These are phyloP conservation scores for Leccinum griseonigrum DNA, from an alignment of 1,284 basidiomycete genomes.

Conservation along the genomic window DNA sequence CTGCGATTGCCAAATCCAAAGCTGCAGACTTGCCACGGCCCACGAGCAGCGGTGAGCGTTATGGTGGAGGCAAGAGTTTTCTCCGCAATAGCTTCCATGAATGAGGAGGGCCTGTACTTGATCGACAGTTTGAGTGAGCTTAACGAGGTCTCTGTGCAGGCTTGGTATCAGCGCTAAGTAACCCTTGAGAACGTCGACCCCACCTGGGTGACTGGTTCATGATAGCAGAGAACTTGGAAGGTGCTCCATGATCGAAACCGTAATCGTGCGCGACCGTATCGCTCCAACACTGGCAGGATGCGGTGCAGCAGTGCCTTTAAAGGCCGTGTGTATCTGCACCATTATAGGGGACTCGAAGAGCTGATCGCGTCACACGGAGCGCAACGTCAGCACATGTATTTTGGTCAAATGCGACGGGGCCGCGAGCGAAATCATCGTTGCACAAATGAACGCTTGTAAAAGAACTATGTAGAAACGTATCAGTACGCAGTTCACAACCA, in stretches of 20 bases:
- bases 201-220: too few relatives aligned
- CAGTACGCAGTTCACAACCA: neutral
- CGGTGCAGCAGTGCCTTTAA: too few relatives aligned
- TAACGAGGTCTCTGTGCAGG: conserved; percentile 26
- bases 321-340: too few relatives aligned
- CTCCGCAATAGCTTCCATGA: conserved; percentile 88
- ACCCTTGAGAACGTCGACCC: too few relatives aligned
- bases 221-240: too few relatives aligned
- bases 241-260: too few relatives aligned
- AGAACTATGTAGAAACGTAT: conserved; percentile 45
- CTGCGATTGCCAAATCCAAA: conserved; percentile 90
- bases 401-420: conserved; percentile 68
- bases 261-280: too few relatives aligned
- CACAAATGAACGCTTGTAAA: conserved; percentile 64
- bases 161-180: too few relatives aligned
- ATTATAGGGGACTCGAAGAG: too few relatives aligned
- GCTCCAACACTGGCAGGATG: too few relatives aligned
- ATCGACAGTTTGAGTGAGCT: conserved; percentile 89
- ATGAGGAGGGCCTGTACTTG: conserved; percentile 92
- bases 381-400: conserved; percentile 60
- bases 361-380: conserved; percentile 33
- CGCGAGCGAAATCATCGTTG: conserved; percentile 69
- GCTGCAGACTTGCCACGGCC: conserved; percentile 96
- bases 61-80: conserved; percentile 95
- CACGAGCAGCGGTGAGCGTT: conserved; percentile 91